Evolutionary conservation across 306 rosid genomes (phyloP), one percentile per base, ranked within the genome.

Genomic region (Lathyrus sativus): DNA sequence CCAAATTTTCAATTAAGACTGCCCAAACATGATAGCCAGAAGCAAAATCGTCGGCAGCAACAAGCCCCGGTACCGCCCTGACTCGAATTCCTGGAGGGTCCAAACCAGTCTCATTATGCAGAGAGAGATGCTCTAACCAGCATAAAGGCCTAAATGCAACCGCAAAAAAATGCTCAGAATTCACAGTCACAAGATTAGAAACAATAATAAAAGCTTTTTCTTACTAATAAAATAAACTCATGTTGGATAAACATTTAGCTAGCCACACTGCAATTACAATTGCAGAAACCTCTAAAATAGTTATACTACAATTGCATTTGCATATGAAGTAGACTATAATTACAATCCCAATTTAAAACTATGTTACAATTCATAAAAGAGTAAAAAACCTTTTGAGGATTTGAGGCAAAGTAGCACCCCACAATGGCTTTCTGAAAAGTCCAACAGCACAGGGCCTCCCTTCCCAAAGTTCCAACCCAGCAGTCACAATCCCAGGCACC

Each of bases 51-150:
- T 85, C 88, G 0, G 86, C 83, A 2, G 86, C 80, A 72, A 70
- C 85, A 45, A 88, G 88, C 38, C 85, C 91, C 0, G 86, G 82
- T 29, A 89, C 95, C 11, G 95, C 85, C 62, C 91, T 80, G 48
- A 89, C 87, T 64, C 91, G 85, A 80, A 91, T 91, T 48, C 91
- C 95, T 1, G 88, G 96, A 13, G 93, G 96, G 67, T 91, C 97
- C 54, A 87, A 69, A 29, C 97, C 96, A 37, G 96, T 91, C 72
- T 91, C 91, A 17, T 87, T 74, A 74, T 91, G 65, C 18, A 87
- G 81, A 65, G 93, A 82, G 6, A 89, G 87, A 77, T 91, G 96
- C 84, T 89, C 97, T 77, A 87, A 68, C 89, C 88, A 87, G 62
- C 97, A 91, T 48, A 87, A 49, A 33, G 96, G 95, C 82, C 96